Evolutionary conservation across 2,329 filamentous ascomycete genomes (phyloP).

Genomic region (Colletotrichum sp.): DNA sequence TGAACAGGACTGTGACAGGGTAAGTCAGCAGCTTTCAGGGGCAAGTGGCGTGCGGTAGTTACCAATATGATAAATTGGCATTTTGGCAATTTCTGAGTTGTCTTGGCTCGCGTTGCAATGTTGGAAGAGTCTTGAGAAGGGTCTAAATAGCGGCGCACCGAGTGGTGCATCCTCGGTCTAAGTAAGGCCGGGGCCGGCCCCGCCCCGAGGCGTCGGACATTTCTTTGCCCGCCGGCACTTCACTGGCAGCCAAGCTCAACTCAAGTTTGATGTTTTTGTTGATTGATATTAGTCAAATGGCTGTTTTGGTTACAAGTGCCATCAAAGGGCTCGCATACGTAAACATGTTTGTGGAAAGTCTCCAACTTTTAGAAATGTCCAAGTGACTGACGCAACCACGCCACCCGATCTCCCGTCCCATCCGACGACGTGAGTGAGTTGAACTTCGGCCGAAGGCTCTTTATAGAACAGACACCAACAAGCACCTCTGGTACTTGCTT

Average conservation of each 20-base stretch:
- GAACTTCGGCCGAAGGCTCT: neutral
- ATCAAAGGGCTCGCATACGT: neutral
- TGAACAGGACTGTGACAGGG: slow-evolving; percentile 8
- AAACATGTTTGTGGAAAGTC: neutral
- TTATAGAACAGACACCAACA: neutral
- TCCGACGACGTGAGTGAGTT: neutral
- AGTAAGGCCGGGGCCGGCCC: neutral
- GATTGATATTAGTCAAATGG: neutral
- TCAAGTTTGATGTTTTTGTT: neutral
- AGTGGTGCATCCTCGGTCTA: neutral
- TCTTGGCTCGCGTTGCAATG: neutral
- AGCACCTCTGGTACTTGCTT: neutral
- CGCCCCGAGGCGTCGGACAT: neutral
- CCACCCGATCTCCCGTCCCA: neutral
- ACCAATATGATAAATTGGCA: slow-evolving; percentile 17
- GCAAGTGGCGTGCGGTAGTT: too few relatives aligned
- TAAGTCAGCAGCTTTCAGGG: neutral
- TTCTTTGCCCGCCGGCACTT: neutral
- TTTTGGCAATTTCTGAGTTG: neutral
- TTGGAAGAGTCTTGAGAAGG: neutral
- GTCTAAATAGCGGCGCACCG: neutral
- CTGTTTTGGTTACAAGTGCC: neutral
- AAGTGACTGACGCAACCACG: neutral
- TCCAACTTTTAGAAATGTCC: neutral
- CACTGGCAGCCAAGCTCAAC: neutral